Base-by-base conservation (phyloP, 2,329 filamentous ascomycete genomes). In the Hyphodiscus sp. region DNA sequence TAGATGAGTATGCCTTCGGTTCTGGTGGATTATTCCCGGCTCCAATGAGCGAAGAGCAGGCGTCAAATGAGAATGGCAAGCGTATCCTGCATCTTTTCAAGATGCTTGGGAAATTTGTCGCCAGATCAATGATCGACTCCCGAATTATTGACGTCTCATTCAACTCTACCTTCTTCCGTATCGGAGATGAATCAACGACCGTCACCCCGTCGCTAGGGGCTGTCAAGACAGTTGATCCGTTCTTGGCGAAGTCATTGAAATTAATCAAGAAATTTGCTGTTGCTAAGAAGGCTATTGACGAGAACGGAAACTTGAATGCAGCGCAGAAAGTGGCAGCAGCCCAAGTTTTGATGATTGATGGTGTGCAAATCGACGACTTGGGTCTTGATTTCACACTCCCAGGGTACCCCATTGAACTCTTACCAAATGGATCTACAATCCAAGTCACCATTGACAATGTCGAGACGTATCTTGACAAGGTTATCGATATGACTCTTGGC, bases 141-240 rank as follows among this genome's bases (percentile, higher is more conserved):
- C 83, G 94, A 51, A 97, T 99, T 68, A 96, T 99, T 62, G 94
- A 99, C 65, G 85, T 99, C 61, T 94, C 92, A 52, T 94, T 99
- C 73, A 99, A 96, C 67, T 89, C 94, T 1, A 95, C 91, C 6
- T 96, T 99, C 75, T 99, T 99, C 83, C 89, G 92, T 54, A 88
- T 96, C 59, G 89, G 89, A 16, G 88, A 95, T 63, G 78, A 65
- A 48, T 64, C 74, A 15, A 75, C 74, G 16, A 74, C 82, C 0
- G 84, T 96, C 3, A 84, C 84, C 20, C 91, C 91, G 13, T 96
- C 91, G 0, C 77, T 99, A 8, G 91, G 90, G 6, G 89, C 94
- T 1, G 85, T 99, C 47, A 95, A 91, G 68, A 82, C 87, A 4
- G 91, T 99, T 4, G 94, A 99, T 64, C 81, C 89, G 26, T 86